Evolutionary conservation across 2,329 filamentous ascomycete genomes (phyloP).

Genomic region (Pseudogymnoascus sp.): DNA sequence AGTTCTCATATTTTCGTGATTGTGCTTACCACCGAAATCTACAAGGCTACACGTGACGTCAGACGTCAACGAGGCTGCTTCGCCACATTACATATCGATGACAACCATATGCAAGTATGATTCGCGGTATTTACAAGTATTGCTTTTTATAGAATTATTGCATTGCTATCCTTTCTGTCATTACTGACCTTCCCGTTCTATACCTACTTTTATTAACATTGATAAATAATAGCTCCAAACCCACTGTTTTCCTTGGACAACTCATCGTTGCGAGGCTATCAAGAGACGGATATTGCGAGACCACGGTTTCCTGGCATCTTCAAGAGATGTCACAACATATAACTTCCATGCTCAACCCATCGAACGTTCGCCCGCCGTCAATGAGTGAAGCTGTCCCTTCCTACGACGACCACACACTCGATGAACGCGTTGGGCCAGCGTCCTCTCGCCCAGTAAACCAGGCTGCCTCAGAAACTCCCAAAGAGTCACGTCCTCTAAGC

Average conservation of each 20-base stretch:
- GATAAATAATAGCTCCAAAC: background rate
- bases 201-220: background rate
- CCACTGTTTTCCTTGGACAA: background rate
- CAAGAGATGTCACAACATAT: background rate
- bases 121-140: background rate
- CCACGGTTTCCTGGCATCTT: background rate
- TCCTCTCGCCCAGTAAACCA: background rate
- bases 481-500: background rate
- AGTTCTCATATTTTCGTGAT: background rate
- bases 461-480: background rate
- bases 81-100: constrained; percentile 9
- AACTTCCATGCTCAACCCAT: background rate
- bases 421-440: background rate
- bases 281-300: background rate
- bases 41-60: background rate
- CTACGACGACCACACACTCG: background rate
- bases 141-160: constrained; percentile 2
- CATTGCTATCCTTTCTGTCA: background rate
- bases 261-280: background rate
- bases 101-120: background rate
- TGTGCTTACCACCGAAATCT: background rate
- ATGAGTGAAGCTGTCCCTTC: background rate
- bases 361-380: background rate
- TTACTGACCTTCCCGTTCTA: background rate
- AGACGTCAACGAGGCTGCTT: background rate